These are phyloP conservation scores for Phytopythium montanum DNA, from an alignment of 352 stramenopile species.

Conservation along the genomic window DNA sequence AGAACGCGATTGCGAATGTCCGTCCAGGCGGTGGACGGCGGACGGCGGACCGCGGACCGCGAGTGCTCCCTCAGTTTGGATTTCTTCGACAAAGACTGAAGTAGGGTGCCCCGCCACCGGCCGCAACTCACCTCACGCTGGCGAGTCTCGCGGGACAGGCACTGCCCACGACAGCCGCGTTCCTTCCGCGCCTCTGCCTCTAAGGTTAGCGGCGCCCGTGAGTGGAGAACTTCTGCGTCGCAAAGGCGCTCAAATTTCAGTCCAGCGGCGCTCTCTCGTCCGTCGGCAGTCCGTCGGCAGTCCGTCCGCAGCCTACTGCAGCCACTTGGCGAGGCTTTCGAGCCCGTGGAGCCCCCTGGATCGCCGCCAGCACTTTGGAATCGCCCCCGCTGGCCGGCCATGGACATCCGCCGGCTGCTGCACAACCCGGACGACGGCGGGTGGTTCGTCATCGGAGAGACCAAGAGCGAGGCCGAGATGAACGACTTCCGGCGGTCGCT, in stretches of 20 bases:
- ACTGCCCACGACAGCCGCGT: conserved; percentile 26
- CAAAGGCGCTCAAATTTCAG: conserved; percentile 20
- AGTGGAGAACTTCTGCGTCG: conserved; percentile 18
- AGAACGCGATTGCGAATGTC: conserved; percentile 6
- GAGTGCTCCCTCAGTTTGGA: conserved; percentile 1
- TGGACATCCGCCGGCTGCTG: conserved; percentile 74
- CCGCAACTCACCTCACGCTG: conserved; percentile 4
- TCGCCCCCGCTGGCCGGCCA: conserved; percentile 14
- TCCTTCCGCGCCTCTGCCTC: neutral
- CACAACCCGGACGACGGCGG: conserved; percentile 74
- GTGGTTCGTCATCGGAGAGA: conserved; percentile 79
- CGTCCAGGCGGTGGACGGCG: no score
- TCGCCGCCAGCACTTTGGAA: conserved; percentile 16
- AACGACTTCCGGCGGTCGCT: conserved; percentile 70
- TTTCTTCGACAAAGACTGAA: conserved; percentile 9
- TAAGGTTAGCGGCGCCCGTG: conserved; percentile 11
- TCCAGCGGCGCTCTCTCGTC: conserved; percentile 1
- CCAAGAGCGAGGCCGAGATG: conserved; percentile 66
- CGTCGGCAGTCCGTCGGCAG: neutral
- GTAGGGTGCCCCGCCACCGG: neutral
- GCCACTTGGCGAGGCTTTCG: no score
- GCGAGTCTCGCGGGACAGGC: conserved; percentile 33
- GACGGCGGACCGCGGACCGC: neutral
- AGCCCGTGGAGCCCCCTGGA: no score
- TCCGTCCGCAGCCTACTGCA: neutral